These are phyloP conservation scores for Trebouxia sp. DNA, from an alignment of 139 green algal genomes.

Conservation along the genomic window DNA sequence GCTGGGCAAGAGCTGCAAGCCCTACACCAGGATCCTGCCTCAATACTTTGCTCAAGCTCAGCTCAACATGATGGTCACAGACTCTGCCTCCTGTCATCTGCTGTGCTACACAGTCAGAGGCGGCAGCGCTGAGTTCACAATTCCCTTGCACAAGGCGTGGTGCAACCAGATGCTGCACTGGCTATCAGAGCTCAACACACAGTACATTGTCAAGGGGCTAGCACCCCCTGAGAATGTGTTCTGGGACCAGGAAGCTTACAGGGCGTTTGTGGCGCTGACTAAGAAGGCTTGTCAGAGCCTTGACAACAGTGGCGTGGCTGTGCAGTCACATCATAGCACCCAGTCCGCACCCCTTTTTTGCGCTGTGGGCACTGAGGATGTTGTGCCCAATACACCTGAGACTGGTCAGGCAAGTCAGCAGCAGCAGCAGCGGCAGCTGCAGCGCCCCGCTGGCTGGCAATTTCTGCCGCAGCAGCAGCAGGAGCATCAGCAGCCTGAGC, in stretches of 20 bases:
- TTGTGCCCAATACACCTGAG: neutral
- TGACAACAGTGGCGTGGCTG: neutral
- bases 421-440: too few relatives aligned
- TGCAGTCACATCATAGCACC: neutral
- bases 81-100: conserved; percentile 1
- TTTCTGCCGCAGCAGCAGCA: neutral
- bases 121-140: neutral
- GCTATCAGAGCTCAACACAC: conserved; percentile 1
- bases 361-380: neutral
- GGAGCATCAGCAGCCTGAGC: neutral
- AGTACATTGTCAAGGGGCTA: neutral
- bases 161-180: conserved; percentile 23
- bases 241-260: conserved; percentile 11
- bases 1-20: conserved; percentile 1
- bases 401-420: too few relatives aligned
- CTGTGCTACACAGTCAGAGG: conserved; percentile 22
- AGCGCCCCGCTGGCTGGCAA: neutral
- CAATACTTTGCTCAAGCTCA: conserved; percentile 22
- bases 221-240: neutral
- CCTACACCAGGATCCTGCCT: conserved; percentile 1
- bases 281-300: neutral
- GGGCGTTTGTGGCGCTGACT: neutral
- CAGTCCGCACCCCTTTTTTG: neutral
- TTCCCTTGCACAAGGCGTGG: neutral
- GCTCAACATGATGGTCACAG: conserved; percentile 13